phyloP scores from a whole-genome alignment of 192 early-diverging fungal species.

The Gaertneriomyces semiglobifer region DNA sequence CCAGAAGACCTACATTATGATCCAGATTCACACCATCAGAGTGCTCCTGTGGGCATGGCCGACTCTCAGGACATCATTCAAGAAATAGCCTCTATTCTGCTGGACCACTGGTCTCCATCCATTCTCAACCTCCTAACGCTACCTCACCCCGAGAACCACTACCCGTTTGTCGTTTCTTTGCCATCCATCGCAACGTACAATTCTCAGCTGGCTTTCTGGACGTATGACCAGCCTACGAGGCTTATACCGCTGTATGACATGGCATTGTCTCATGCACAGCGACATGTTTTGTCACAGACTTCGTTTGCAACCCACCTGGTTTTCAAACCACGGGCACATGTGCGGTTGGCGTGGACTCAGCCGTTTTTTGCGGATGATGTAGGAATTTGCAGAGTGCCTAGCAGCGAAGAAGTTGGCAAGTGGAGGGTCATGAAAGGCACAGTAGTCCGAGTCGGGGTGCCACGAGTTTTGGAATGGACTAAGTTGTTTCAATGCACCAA shows the following conservation, averaged over 20 bases:
- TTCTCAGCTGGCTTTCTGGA: constrained; percentile 25
- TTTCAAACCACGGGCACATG: constrained; percentile 28
- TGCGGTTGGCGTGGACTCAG: not conserved
- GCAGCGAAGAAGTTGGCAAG: constrained; percentile 55
- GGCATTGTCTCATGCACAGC: constrained; percentile 12
- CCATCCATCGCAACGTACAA: constrained; percentile 2
- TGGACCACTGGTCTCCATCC: not conserved
- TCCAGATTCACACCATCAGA: not conserved
- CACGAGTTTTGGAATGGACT: constrained; percentile 67
- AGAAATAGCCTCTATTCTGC: constrained; percentile 6
- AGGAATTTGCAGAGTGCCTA: constrained; percentile 51
- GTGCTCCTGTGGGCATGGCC: not conserved
- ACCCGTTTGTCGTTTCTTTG: constrained; percentile 32
- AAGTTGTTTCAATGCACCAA: constrained; percentile 50
- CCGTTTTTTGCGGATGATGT: constrained; percentile 17
- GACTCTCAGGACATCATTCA: not conserved
- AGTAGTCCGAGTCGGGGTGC: constrained; percentile 62
- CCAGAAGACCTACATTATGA: not conserved
- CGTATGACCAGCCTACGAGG: constrained; percentile 8
- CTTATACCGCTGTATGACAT: constrained; percentile 7
- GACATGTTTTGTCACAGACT: constrained; percentile 2
- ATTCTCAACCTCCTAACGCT: constrained; percentile 23
- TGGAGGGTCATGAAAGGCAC: constrained; percentile 63
- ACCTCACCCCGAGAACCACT: constrained; percentile 27
- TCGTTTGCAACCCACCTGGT: constrained; percentile 9